A percentile compares a stretch with the other conserved stretches of the same genome.
Evolutionary conservation across 169 alveolate species (phyloP).

Genomic region (Ichthyophthirius multifiliis): DNA sequence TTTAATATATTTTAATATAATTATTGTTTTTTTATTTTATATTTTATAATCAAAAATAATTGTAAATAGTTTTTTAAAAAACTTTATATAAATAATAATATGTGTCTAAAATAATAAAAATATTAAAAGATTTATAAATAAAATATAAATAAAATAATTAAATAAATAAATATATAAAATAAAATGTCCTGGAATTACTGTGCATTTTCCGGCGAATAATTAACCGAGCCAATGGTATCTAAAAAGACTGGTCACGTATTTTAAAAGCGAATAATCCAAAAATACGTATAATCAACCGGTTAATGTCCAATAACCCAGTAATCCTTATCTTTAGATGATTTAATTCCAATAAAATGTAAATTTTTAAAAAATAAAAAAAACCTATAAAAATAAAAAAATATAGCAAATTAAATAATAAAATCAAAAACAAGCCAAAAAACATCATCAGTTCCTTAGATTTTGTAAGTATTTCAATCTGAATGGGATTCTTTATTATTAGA

Average conservation of each 20-base stretch:
- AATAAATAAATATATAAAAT: constrained; percentile 11
- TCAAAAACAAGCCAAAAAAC: constrained; percentile 90
- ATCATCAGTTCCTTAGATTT: constrained; percentile 92
- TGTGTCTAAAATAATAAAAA: too few species aligned
- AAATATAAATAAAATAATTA: too few species aligned
- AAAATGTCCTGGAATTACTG: constrained; percentile 64
- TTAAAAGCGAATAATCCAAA: constrained; percentile 52
- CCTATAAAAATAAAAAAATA: too few species aligned
- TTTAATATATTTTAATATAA: too few species aligned
- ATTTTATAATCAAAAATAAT: too few species aligned
- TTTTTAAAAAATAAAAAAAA: background rate
- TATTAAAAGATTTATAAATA: too few species aligned
- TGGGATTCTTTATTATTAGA: constrained; percentile 97
- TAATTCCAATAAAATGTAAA: constrained; percentile 31
- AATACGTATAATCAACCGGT: constrained; percentile 54
- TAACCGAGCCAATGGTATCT: constrained; percentile 56
- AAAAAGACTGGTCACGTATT: constrained; percentile 64
- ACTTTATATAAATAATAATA: too few species aligned
- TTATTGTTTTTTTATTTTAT: too few species aligned
- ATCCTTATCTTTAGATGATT: constrained; percentile 42
- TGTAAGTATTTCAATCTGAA: constrained; percentile 91
- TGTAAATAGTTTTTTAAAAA: too few species aligned
- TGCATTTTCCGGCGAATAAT: constrained; percentile 56
- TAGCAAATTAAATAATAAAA: too few species aligned
- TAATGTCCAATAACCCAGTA: constrained; percentile 63